Evolutionary conservation across 129 eudicot species (phyloP).

Genomic region (Chrysanthemum makinoi): DNA sequence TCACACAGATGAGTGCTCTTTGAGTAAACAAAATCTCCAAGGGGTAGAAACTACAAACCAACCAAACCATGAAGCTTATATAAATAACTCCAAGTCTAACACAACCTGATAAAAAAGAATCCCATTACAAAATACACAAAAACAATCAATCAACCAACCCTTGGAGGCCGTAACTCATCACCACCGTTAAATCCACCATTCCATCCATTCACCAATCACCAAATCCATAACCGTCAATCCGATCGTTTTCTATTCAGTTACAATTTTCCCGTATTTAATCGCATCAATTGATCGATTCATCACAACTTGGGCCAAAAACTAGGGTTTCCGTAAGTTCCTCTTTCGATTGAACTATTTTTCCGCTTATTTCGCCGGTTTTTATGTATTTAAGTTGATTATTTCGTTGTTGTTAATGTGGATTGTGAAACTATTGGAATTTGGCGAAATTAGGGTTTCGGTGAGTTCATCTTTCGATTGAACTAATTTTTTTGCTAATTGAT

Average conservation of each 20-base stretch:
- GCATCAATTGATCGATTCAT: neutral
- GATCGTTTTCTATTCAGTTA: conserved; percentile 12
- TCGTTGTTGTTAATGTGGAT: no score
- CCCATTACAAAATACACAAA: no score
- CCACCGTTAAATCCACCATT: no score
- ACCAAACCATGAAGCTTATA: no score
- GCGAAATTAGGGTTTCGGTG: conserved; percentile 31
- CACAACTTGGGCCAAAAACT: conserved; percentile 13
- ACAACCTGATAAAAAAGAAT: no score
- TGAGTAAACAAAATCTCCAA: no score
- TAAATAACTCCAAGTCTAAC: no score
- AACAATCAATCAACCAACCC: no score
- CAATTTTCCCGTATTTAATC: neutral
- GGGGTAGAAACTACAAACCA: no score
- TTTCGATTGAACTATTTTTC: conserved; percentile 25
- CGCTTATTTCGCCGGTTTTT: neutral
- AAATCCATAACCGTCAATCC: conserved; percentile 4
- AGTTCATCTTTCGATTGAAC: conserved; percentile 31
- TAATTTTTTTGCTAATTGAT: neutral
- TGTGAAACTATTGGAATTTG: neutral
- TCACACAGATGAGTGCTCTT: no score
- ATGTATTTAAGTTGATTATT: no score
- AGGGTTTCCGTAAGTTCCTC: conserved; percentile 39
- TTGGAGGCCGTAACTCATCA: no score
- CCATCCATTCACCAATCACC: neutral